phyloP scores from a whole-genome alignment of 1,284 basidiomycete genomes.

The Ustilago lituana region DNA sequence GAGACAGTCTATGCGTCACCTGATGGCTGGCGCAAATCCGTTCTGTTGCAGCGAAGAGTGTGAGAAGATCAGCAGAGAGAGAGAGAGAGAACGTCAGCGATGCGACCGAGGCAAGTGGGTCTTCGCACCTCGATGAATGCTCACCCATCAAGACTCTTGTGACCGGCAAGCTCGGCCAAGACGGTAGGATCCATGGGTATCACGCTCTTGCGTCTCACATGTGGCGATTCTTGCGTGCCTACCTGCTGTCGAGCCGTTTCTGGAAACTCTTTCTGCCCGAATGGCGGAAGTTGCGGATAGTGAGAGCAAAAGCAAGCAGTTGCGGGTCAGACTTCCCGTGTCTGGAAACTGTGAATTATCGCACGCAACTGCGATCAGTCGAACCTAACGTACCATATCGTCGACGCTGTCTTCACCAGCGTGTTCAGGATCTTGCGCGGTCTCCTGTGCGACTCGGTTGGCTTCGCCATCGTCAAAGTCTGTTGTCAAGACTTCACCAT shows the following conservation, averaged over 20 bases:
- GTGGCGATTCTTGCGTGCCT: constrained; percentile 49
- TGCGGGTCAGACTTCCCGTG: constrained; percentile 11
- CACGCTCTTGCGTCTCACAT: constrained; percentile 66
- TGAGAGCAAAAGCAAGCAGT: neutral
- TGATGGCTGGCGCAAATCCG: constrained; percentile 30
- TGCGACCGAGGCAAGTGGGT: no score
- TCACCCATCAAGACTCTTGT: constrained; percentile 61
- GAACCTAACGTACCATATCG: constrained; percentile 48
- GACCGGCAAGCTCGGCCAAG: constrained; percentile 66
- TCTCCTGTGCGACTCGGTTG: constrained; percentile 35
- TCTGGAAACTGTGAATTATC: no score
- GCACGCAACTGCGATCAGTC: no score
- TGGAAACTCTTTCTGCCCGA: constrained; percentile 46
- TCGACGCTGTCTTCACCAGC: constrained; percentile 44
- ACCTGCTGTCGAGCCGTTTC: constrained; percentile 51
- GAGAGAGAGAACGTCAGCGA: no score
- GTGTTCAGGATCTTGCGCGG: constrained; percentile 20
- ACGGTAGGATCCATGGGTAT: constrained; percentile 68
- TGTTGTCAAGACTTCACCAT: constrained; percentile 56
- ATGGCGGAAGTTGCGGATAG: neutral
- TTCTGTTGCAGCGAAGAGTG: constrained; percentile 3
- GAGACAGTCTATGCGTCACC: constrained; percentile 27
- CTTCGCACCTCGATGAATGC: neutral
- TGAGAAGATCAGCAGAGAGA: no score
- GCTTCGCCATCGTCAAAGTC: constrained; percentile 62